These are phyloP conservation scores for Venturia nashicola DNA, from an alignment of 2,329 filamentous ascomycete species.

Conservation along the genomic window DNA sequence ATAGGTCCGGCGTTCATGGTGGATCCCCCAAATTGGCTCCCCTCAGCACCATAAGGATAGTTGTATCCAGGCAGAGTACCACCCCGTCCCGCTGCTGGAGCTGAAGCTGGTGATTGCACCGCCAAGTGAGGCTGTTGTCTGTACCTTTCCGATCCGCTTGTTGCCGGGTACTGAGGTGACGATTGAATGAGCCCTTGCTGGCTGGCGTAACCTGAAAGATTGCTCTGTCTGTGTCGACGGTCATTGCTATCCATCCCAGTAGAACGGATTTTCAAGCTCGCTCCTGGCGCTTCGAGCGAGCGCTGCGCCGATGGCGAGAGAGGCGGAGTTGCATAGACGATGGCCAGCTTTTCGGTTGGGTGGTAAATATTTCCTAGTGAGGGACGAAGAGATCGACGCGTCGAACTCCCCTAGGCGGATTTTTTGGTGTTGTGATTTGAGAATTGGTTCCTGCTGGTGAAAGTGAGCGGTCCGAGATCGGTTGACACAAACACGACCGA, in stretches of 20 bases:
- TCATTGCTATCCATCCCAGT: constrained; percentile 70
- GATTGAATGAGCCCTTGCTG: constrained; percentile 35
- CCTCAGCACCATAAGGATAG: constrained; percentile 42
- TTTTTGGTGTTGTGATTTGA: background rate
- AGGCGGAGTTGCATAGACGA: constrained; percentile 47
- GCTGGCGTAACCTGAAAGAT: constrained; percentile 50
- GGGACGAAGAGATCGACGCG: background rate
- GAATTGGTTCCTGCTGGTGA: background rate
- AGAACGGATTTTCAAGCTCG: constrained; percentile 36
- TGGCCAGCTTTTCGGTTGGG: constrained; percentile 47
- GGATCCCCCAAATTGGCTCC: constrained; percentile 45
- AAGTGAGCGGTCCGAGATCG: background rate
- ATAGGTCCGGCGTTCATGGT: constrained; percentile 37
- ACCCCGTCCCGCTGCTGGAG: constrained; percentile 26
- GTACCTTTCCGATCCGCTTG: constrained; percentile 35
- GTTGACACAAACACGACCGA: too few species aligned
- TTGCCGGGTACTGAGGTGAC: constrained; percentile 29
- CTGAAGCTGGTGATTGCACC: constrained; percentile 30
- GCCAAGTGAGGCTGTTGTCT: constrained; percentile 24
- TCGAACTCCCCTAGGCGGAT: background rate
- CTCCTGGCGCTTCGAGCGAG: constrained; percentile 46
- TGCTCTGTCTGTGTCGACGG: constrained; percentile 63
- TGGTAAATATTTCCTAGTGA: background rate
- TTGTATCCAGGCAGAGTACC: constrained; percentile 30
- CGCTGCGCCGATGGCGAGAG: constrained; percentile 54